These are phyloP conservation scores for Phaffia rhodozyma DNA, from an alignment of 1,284 basidiomycete species.

Conservation along the genomic window DNA sequence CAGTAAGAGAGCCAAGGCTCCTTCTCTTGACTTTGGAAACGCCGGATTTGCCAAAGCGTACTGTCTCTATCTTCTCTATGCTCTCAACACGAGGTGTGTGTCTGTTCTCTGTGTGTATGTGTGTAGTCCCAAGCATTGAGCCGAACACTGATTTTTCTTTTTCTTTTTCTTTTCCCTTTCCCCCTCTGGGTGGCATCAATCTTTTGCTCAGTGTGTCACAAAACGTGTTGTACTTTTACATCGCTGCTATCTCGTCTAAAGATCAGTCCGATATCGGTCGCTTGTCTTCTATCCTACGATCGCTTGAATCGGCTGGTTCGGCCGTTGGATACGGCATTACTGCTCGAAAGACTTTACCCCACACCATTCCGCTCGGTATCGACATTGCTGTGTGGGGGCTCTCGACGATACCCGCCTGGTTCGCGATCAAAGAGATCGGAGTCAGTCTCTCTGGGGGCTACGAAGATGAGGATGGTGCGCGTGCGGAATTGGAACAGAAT, in stretches of 20 bases:
- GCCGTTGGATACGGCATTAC: conserved; percentile 29
- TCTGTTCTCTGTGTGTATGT: neutral
- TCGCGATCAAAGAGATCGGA: conserved; percentile 26
- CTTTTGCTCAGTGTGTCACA: conserved; percentile 13
- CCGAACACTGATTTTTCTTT: no score
- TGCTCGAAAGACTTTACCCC: conserved; percentile 24
- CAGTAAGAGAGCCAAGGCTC: conserved; percentile 7
- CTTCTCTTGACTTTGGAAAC: conserved; percentile 23
- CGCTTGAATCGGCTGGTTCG: conserved; percentile 28
- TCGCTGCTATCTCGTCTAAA: conserved; percentile 22
- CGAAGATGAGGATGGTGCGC: neutral
- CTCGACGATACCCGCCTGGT: conserved; percentile 24
- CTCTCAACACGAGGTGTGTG: neutral
- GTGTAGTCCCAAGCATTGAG: no score
- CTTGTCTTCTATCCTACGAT: conserved; percentile 26
- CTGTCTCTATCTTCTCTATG: conserved; percentile 22
- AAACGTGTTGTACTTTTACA: conserved; percentile 27
- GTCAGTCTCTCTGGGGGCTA: conserved; percentile 14
- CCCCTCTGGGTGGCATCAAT: no score
- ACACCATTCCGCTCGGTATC: conserved; percentile 26
- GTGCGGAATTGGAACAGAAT: neutral
- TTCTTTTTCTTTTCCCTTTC: no score
- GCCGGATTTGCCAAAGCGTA: neutral
- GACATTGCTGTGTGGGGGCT: conserved; percentile 27
- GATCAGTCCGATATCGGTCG: conserved; percentile 25